These are phyloP conservation scores for Paulownia fortunei DNA, from an alignment of 257 asterid genomes.

Conservation along the genomic window DNA sequence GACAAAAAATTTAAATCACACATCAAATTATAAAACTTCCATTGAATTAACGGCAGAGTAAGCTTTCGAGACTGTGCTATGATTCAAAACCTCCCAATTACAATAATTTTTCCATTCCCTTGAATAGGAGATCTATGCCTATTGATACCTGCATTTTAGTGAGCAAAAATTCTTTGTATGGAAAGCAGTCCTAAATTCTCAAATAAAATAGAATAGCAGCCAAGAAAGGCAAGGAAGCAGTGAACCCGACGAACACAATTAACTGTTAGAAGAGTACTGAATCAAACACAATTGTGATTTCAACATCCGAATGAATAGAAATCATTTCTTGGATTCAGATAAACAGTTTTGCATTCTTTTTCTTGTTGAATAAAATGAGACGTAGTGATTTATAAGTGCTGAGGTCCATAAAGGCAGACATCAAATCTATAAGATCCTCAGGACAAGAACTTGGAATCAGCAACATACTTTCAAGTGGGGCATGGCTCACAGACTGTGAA, in stretches of 20 bases:
- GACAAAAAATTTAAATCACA: neutral
- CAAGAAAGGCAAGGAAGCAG: neutral
- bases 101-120: neutral
- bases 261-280: too few relatives aligned
- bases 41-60: too few relatives aligned
- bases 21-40: too few relatives aligned
- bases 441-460: neutral
- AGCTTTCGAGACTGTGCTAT: too few relatives aligned
- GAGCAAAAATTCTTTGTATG: too few relatives aligned
- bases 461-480: neutral
- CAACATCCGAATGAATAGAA: too few relatives aligned
- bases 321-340: too few relatives aligned
- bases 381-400: neutral
- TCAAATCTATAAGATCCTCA: neutral
- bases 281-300: too few relatives aligned
- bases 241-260: too few relatives aligned
- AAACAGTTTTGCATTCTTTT: too few relatives aligned
- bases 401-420: neutral
- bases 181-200: neutral
- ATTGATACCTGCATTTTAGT: neutral
- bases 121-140: neutral
- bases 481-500: neutral
- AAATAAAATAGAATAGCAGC: neutral
- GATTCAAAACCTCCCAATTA: neutral
- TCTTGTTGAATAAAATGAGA: too few relatives aligned